Percentiles rank a stretch among this genome's conserved stretches.
These are phyloP conservation scores for Puccinia polysora DNA, from an alignment of 1,284 basidiomycete species.

Conservation along the genomic window DNA sequence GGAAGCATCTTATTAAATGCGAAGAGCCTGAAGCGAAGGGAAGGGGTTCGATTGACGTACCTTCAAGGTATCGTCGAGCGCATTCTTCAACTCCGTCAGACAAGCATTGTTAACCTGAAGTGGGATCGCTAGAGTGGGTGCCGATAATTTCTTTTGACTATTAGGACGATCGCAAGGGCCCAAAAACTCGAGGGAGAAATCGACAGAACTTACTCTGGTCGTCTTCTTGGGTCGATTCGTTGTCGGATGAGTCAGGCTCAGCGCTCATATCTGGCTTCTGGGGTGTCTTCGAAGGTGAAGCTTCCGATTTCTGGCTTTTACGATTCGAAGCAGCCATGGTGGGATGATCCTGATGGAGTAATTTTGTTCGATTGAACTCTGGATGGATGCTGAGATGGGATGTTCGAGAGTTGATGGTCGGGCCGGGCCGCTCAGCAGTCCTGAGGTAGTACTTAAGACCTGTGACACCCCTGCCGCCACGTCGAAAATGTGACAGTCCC, in stretches of 20 bases:
- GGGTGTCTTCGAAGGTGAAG: background rate
- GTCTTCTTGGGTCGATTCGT: slow-evolving; percentile 4
- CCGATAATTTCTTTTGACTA: background rate
- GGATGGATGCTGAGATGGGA: background rate
- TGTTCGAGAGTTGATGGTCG: background rate
- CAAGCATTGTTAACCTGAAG: slow-evolving; percentile 41
- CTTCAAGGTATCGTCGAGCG: slow-evolving; percentile 39
- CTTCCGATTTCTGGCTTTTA: background rate
- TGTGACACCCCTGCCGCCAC: too few species aligned
- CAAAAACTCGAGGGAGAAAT: background rate
- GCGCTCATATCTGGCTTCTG: background rate
- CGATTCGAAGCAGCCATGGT: slow-evolving; percentile 2
- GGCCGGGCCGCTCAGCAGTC: too few species aligned
- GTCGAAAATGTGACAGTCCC: too few species aligned
- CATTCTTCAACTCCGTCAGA: slow-evolving; percentile 39
- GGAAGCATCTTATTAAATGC: background rate
- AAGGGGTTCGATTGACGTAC: background rate
- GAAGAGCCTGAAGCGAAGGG: background rate
- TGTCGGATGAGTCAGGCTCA: slow-evolving; percentile 6
- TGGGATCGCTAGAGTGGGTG: background rate
- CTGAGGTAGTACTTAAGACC: too few species aligned
- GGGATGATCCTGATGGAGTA: background rate
- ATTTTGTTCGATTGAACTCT: too few species aligned
- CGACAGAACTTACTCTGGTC: background rate
- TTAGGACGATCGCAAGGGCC: background rate